Base-by-base conservation (phyloP, 306 rosid genomes). In the Dryas octopetala region DNA sequence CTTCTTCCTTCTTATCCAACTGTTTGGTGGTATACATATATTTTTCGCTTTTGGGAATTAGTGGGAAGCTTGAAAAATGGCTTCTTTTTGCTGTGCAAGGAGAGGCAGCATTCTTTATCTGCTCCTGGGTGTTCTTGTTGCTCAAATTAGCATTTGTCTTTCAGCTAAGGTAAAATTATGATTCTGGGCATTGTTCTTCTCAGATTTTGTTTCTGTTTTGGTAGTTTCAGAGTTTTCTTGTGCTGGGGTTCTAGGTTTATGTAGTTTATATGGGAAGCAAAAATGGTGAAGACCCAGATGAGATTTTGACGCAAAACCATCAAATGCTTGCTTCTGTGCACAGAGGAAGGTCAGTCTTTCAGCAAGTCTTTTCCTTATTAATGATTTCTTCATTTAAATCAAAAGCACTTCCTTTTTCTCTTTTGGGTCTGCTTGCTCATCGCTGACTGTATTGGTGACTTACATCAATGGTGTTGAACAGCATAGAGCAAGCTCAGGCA, bases 201-300 rank as follows among this genome's bases (percentile, higher is more conserved):
- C 23, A 17, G 7, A 17, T 6, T 62, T 76, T 54, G 62, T 49
- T 23, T 47, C 3, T 12, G 73, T 64, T 52, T 51, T 69, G 51
- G 7, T 53, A 12, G 48, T 58, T 50, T 60, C 15, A 46, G 38
- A 16, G 67, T 71, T 73, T 16, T 5, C 8, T 19, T 62, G 17
- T 44, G 54, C 58, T 55, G 77, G 76, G 61, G 70, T 79, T 63
- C 28, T 83, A 91, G 93, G 97, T 87, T 72, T 89, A 85, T 87
- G 90, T 91, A 1, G 93, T 87, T 66, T 91, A 91, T 60, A 91
- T 91, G 91, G 97, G 97, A 85, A 89, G 88, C 90, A 85, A 82
- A 53, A 85, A 86, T 79, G 85, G 83, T 0, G 77, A 82, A 73
- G 82, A 85, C 68, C 79, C 92, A 67, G 90, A 73, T 61, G 89